These are phyloP conservation scores for Jackrogersella multiformis DNA, from an alignment of 495 filamentous ascomycete species.

Conservation along the genomic window DNA sequence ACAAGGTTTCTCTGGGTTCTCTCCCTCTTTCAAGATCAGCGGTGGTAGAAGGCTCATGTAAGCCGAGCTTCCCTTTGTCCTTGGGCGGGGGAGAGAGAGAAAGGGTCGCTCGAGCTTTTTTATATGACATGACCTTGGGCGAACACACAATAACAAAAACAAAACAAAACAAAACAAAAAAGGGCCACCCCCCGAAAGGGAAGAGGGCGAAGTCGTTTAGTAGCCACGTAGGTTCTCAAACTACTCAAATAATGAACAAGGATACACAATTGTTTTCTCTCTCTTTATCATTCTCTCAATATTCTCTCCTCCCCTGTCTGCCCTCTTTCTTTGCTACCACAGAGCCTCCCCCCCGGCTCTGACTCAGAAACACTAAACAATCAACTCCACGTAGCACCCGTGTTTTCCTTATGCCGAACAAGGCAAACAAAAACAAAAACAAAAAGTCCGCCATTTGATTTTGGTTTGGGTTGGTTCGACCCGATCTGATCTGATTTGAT, in stretches of 20 bases:
- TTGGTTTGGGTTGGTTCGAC: too few species aligned
- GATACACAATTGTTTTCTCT: constrained; percentile 1
- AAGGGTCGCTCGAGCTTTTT: constrained; percentile 17
- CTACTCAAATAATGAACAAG: not conserved
- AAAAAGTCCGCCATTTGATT: constrained; percentile 1
- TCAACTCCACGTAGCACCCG: constrained; percentile 2
- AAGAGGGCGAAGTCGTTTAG: constrained; percentile 3
- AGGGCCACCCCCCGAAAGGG: too few species aligned
- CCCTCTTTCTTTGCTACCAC: not conserved
- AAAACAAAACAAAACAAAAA: too few species aligned
- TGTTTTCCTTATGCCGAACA: not conserved
- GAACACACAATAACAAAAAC: not conserved
- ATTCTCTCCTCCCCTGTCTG: not conserved
- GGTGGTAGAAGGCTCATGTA: constrained; percentile 12
- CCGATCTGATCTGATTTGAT: not conserved
- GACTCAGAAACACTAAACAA: not conserved
- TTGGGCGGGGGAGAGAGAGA: constrained; percentile 10
- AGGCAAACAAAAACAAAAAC: not conserved
- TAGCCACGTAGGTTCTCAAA: constrained; percentile 10
- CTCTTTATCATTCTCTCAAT: not conserved
- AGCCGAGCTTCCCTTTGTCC: constrained; percentile 32
- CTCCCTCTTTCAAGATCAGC: constrained; percentile 13
- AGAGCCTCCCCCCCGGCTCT: not conserved
- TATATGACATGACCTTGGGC: constrained; percentile 17
- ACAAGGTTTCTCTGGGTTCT: not conserved